Evolutionary conservation across 1,284 basidiomycete species (phyloP).

Genomic region (Trametes sp.): DNA sequence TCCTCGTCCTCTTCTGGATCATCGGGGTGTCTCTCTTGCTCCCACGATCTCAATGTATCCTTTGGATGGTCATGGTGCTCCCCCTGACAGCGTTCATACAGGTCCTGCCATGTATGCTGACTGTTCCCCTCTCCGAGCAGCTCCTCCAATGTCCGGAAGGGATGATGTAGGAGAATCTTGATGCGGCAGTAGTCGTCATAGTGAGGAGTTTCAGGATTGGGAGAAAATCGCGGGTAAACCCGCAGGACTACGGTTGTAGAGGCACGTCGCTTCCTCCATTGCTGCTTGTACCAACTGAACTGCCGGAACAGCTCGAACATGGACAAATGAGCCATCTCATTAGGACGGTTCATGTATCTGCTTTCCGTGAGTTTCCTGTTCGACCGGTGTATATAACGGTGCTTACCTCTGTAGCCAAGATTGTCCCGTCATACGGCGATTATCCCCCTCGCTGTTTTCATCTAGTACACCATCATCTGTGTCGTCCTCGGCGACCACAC

Average conservation of each 20-base stretch:
- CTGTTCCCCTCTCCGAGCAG: background rate
- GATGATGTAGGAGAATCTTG: constrained; percentile 2
- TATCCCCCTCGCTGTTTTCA: background rate
- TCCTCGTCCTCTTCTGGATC: constrained; percentile 13
- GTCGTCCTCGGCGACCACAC: background rate
- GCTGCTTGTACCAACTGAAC: background rate
- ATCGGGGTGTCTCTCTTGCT: background rate
- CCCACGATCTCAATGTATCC: constrained; percentile 12
- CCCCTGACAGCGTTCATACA: background rate
- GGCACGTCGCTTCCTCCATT: background rate
- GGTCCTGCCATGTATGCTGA: background rate
- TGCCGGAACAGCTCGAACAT: background rate
- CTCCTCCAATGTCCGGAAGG: background rate
- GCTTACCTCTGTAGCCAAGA: constrained; percentile 6
- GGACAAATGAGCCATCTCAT: background rate
- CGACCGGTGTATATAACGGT: no score
- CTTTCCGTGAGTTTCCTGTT: background rate
- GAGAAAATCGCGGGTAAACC: background rate
- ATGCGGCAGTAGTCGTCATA: constrained; percentile 6
- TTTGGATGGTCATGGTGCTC: constrained; percentile 3
- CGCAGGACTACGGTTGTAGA: background rate
- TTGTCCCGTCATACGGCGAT: background rate
- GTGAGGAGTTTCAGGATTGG: constrained; percentile 1
- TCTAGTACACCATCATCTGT: background rate
- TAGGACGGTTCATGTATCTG: background rate